These are phyloP conservation scores for Coemansia sp. DNA, from an alignment of 192 early-diverging fungal genomes.

Conservation along the genomic window DNA sequence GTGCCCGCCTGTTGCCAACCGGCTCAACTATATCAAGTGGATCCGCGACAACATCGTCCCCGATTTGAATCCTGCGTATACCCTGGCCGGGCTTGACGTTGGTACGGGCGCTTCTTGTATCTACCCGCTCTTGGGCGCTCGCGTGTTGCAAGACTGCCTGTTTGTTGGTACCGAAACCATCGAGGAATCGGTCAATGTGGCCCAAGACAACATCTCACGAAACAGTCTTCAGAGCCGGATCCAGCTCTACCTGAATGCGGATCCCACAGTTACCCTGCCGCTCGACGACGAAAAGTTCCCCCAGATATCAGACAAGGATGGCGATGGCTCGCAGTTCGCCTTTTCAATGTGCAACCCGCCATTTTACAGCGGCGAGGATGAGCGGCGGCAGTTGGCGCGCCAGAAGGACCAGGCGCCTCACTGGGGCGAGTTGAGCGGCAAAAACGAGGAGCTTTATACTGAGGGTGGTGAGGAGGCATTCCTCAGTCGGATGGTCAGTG, in stretches of 20 bases:
- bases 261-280: slow-evolving; percentile 10
- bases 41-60: slow-evolving; percentile 1
- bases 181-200: slow-evolving; percentile 54
- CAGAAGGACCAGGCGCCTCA: slow-evolving; percentile 53
- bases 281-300: slow-evolving; percentile 12
- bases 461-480: slow-evolving; percentile 75
- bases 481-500: slow-evolving; percentile 58
- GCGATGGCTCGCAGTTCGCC: slow-evolving; percentile 21
- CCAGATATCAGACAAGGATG: slow-evolving; percentile 7
- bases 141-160: slow-evolving; percentile 50
- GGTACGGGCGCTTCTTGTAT: slow-evolving; percentile 90
- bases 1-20: slow-evolving; percentile 27
- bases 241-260: slow-evolving; percentile 44
- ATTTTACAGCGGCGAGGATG: slow-evolving; percentile 62
- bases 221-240: slow-evolving; percentile 63
- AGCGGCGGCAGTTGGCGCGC: slow-evolving; percentile 48
- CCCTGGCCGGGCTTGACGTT: slow-evolving; percentile 20
- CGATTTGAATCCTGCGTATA: slow-evolving; percentile 1
- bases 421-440: slow-evolving; percentile 54
- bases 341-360: slow-evolving; percentile 95
- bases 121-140: slow-evolving; percentile 76
- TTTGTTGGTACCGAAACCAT: slow-evolving; percentile 80
- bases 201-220: slow-evolving; percentile 55
- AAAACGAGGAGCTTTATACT: slow-evolving; percentile 69
- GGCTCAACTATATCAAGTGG: slow-evolving; percentile 32